Base-by-base conservation (phyloP, 2,329 filamentous ascomycete genomes). In the Pyrenophora tritici-repentis region DNA sequence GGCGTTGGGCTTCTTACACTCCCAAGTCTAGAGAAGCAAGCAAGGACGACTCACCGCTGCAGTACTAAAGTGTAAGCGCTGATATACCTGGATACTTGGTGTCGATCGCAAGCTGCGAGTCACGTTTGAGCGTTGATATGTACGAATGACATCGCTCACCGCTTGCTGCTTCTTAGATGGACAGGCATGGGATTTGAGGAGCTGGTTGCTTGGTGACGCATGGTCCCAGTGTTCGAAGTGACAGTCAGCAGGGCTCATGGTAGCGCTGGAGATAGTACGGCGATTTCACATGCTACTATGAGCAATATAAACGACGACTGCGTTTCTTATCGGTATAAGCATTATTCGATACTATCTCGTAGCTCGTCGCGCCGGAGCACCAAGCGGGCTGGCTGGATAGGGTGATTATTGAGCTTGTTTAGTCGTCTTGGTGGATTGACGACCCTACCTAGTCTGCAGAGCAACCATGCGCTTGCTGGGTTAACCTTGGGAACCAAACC, bases 281-380 rank as follows among this genome's bases (percentile, higher is more conserved):
- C 29, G 40, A 51, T 36, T 47, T 42, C 51, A 29, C 26, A 29
- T 29, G 29, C 18, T 31, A 44, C 54, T 57, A 54, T 42, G 51
- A 62, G 61, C 62, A 66, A 67, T 63, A 65, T 64, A 65, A 61
- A 62, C 44, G 52, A 59, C 40, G 33, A 39, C 37, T 40, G 54
- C 51, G 56, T 63, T 55, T 59, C 62, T 70, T 70, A 69, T 71
- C 66, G 62, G 63, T 59, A 52, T 47, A 59, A 53, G 41, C 56
- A 54, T 66, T 68, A 67, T 63, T 62, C 59, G 47, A 67, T 64
- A 52, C 45, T 61, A 66, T 66, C 55, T 67, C 56, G 57, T 65
- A 50, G 56, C 26, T 22, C 29, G 24, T 46, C 14, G 32, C 34
- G 45, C 44, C 56, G 50, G 47, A 39, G 34, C 42, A 50, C 26